phyloP scores from a whole-genome alignment of 768 basidiomycete species.

The Glaciozyma antarctica region DNA sequence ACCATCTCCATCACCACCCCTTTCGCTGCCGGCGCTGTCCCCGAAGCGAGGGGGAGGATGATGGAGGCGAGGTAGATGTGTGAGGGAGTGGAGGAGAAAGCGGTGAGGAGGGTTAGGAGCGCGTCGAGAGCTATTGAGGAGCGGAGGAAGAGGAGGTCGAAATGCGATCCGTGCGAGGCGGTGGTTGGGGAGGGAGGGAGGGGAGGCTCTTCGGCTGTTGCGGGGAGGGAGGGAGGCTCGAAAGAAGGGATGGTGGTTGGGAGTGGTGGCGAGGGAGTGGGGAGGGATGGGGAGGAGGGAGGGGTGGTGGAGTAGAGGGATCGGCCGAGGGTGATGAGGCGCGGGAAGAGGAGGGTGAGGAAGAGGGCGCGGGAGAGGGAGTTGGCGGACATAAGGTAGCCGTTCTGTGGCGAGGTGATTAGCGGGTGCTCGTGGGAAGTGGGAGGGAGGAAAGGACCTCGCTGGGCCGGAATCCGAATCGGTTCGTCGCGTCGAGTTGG shows the following conservation, averaged over 20 bases:
- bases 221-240: slow-evolving; percentile 4
- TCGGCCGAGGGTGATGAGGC: slow-evolving; percentile 26
- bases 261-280: too few relatives aligned
- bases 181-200: slow-evolving; percentile 28
- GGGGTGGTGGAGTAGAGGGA: slow-evolving; percentile 32
- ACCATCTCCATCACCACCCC: slow-evolving; percentile 40
- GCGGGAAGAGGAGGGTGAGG: slow-evolving; percentile 17
- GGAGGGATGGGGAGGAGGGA: slow-evolving; percentile 27
- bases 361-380: slow-evolving; percentile 19
- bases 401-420: slow-evolving; percentile 8
- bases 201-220: slow-evolving; percentile 8
- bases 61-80: slow-evolving; percentile 27
- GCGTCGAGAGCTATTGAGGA: slow-evolving; percentile 37
- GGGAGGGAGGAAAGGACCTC: background rate
- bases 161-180: slow-evolving; percentile 31
- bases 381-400: slow-evolving; percentile 31
- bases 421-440: too few relatives aligned
- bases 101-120: slow-evolving; percentile 32
- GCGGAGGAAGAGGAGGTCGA: slow-evolving; percentile 38
- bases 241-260: slow-evolving; percentile 11
- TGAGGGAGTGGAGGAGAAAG: slow-evolving; percentile 28
- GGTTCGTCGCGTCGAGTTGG: slow-evolving; percentile 37
- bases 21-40: slow-evolving; percentile 38
- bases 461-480: slow-evolving; percentile 33
- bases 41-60: slow-evolving; percentile 38